phyloP scores from a whole-genome alignment of 2,329 filamentous ascomycete species.

The Colletotrichum sp. region DNA sequence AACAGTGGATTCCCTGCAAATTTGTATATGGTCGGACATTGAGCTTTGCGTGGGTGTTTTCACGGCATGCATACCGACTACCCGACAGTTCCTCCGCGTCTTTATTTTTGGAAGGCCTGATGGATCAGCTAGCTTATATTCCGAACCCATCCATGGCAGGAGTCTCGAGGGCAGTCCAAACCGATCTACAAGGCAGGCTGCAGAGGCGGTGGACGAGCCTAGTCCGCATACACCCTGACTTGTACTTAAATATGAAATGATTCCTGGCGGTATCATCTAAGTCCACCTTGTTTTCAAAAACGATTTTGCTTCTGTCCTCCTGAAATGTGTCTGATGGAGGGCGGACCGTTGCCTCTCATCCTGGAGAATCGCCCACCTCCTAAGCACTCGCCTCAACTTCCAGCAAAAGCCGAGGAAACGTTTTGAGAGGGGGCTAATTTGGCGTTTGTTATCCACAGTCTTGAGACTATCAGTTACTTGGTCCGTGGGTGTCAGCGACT shows the following conservation, averaged over 20 bases:
- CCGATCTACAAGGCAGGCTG: not conserved
- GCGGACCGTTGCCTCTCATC: not conserved
- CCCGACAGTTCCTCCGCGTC: not conserved
- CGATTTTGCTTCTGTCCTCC: fast-evolving
- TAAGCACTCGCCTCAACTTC: not conserved
- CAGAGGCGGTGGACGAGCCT: not conserved
- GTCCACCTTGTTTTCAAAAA: not conserved
- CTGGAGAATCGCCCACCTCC: not conserved
- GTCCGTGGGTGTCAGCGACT: not conserved
- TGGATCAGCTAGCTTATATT: not conserved
- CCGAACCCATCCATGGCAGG: not conserved
- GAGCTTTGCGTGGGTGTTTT: not conserved
- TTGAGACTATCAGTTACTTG: fast-evolving
- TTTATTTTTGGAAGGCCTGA: not conserved
- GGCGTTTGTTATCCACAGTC: not conserved
- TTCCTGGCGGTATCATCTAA: fast-evolving
- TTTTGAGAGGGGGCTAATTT: not conserved
- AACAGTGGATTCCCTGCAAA: not conserved
- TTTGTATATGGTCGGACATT: not conserved
- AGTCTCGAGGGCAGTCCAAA: not conserved
- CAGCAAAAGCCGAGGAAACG: not conserved
- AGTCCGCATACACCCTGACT: not conserved
- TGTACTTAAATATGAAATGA: fast-evolving
- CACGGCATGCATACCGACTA: not conserved
- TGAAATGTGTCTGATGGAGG: not conserved